These are phyloP conservation scores for Erodium trifolium DNA, from an alignment of 441 rosid genomes.

Conservation along the genomic window DNA sequence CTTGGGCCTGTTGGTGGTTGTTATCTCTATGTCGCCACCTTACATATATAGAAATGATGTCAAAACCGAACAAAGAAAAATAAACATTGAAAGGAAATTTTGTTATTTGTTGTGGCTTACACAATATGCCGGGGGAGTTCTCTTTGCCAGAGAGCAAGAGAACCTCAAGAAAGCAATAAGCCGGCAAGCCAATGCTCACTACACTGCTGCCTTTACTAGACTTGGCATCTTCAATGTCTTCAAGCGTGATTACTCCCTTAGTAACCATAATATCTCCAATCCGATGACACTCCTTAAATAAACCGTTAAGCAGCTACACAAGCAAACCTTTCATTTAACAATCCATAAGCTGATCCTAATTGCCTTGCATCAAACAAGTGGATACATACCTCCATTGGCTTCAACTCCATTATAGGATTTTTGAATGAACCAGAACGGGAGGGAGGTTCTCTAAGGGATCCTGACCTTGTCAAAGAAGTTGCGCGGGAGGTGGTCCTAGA, in stretches of 20 bases:
- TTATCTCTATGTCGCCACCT: constrained; percentile 13
- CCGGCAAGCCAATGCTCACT: constrained; percentile 13
- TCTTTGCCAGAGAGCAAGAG: constrained; percentile 17
- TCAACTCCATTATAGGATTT: constrained; percentile 12
- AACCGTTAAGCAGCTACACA: constrained; percentile 16
- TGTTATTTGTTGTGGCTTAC: neutral
- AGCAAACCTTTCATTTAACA: neutral
- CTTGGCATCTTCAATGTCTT: constrained; percentile 21
- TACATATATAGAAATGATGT: neutral
- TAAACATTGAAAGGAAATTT: neutral
- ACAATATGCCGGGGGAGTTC: neutral
- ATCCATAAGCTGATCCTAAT: no score
- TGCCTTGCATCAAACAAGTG: neutral
- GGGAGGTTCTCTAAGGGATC: constrained; percentile 16
- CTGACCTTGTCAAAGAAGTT: constrained; percentile 9
- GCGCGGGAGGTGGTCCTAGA: constrained; percentile 12
- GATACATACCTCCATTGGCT: constrained; percentile 21
- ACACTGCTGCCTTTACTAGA: constrained; percentile 15
- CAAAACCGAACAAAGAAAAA: neutral
- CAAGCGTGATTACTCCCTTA: constrained; percentile 18
- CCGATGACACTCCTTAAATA: constrained; percentile 19
- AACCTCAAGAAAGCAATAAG: constrained; percentile 18
- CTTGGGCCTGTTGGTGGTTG: constrained; percentile 19
- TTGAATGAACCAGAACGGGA: constrained; percentile 13
- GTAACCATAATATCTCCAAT: constrained; percentile 18